Conservation (phyloP, 179 eudicot genomes). For the Corrigiola litoralis region DNA sequence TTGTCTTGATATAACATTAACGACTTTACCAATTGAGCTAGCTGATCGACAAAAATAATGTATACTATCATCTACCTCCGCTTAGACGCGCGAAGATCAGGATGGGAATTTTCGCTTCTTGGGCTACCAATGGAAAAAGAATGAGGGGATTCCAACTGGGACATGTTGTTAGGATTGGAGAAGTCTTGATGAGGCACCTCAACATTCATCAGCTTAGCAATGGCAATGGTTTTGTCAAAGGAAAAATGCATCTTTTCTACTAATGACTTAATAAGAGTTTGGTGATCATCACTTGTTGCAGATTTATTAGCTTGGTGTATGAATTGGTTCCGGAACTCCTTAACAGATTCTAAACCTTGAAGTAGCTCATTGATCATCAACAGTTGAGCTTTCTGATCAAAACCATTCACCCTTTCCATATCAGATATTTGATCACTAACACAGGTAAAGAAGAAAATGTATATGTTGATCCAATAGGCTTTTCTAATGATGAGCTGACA, state of each 20-base stretch:
- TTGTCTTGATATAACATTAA: background rate
- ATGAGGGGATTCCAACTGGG: background rate
- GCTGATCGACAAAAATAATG: background rate
- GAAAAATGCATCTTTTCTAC: conserved; percentile 26
- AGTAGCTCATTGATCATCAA: conserved; percentile 24
- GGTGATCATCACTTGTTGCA: conserved; percentile 8
- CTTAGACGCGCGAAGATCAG: background rate
- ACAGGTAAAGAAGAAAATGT: too few relatives aligned
- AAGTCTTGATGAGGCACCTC: background rate
- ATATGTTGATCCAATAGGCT: too few relatives aligned
- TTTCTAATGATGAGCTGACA: too few relatives aligned
- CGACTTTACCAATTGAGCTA: background rate
- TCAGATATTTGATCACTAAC: too few relatives aligned
- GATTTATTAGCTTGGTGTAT: background rate
- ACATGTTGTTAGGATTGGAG: background rate
- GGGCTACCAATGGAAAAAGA: conserved; percentile 18
- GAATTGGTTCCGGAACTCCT: conserved; percentile 14
- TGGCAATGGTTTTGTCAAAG: conserved; percentile 27
- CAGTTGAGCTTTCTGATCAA: conserved; percentile 12
- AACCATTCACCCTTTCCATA: conserved; percentile 11
- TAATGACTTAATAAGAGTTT: conserved; percentile 13
- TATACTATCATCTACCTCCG: conserved; percentile 17
- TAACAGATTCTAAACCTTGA: conserved; percentile 23
- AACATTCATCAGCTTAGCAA: conserved; percentile 12
- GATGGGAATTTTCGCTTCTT: conserved; percentile 16